Base-by-base conservation (phyloP, 176 grass and related monocot genomes). In the Juncus effusus region DNA sequence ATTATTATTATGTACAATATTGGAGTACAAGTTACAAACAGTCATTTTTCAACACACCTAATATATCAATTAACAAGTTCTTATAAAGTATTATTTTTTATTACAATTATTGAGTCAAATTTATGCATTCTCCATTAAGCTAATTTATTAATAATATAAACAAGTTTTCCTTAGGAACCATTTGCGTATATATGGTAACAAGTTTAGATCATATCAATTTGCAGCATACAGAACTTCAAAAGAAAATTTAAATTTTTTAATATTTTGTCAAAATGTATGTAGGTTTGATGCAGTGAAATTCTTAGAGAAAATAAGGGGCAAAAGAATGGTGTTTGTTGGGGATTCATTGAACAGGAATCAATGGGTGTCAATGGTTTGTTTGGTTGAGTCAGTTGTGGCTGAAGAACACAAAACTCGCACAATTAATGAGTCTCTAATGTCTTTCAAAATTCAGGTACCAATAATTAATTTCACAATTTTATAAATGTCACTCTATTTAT, bases 331-430 rank as follows among this genome's bases (percentile, higher is more conserved):
- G 28, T 99, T 89, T 39, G 94, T 99, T 14, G 94, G 94, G 0
- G 94, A 99, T 5, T 99, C 94, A 10, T 54, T 99, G 3, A 99
- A 99, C 63, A 80, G 94, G 64, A 99, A 99, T 53, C 94, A 99
- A 57, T 99, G 94, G 94, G 83, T 89, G 3, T 99, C 89, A 2
- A 63, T 99, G 40, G 85, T 99, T 36, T 99, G 94, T 89, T 82
- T 93, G 83, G 85, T 99, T 77, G 94, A 90, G 56, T 68, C 89
- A 3, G 68, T 67, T 3, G 72, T 93, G 38, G 64, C 80, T 57
- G 77, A 75, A 8, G 83, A 74, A 3, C 64, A 56, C 2, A 93
- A 99, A 61, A 80, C 4, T 28, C 67, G 78, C 7, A 75, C 37
- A 5, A 82, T 42, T 56, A 84, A 93, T 4, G 88, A 78, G 42